Percentiles rank a stretch among this genome's conserved stretches.
Evolutionary conservation across 148 eudicot genomes (phyloP).

Genomic region (Silene latifolia): DNA sequence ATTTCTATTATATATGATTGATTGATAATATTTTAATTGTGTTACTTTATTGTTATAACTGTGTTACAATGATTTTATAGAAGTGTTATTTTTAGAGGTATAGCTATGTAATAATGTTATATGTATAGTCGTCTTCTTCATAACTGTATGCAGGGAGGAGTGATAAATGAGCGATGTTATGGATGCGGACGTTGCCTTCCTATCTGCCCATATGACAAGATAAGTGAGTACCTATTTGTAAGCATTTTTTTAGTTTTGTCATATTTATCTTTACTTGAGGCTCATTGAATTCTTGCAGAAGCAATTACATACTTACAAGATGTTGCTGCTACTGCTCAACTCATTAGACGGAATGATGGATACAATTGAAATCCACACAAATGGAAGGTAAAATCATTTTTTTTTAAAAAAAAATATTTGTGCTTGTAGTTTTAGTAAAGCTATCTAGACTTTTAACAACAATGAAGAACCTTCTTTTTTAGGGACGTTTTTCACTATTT

Average conservation of each 20-base stretch:
- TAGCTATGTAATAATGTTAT: no score
- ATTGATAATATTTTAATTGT: no score
- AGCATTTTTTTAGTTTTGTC: neutral
- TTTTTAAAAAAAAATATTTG: no score
- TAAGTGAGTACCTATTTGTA: conserved; percentile 41
- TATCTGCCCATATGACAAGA: conserved; percentile 83
- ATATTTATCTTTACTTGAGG: neutral
- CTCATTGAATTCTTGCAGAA: conserved; percentile 37
- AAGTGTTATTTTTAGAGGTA: no score
- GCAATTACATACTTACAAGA: conserved; percentile 68
- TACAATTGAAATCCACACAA: conserved; percentile 89
- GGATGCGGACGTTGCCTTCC: conserved; percentile 95
- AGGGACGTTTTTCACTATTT: neutral
- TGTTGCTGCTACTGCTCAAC: conserved; percentile 56
- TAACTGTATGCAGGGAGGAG: conserved; percentile 57
- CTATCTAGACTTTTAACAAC: no score
- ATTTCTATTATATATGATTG: no score
- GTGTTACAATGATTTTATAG: no score
- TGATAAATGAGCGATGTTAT: conserved; percentile 79
- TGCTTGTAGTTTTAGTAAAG: no score
- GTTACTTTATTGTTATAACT: no score
- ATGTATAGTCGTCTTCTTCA: no score
- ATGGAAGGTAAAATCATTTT: conserved; percentile 78
- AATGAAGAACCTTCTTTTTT: neutral
- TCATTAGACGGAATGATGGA: conserved; percentile 64